Base-by-base conservation (phyloP, 2,329 filamentous ascomycete genomes). In the Paracamarosporium sp. region DNA sequence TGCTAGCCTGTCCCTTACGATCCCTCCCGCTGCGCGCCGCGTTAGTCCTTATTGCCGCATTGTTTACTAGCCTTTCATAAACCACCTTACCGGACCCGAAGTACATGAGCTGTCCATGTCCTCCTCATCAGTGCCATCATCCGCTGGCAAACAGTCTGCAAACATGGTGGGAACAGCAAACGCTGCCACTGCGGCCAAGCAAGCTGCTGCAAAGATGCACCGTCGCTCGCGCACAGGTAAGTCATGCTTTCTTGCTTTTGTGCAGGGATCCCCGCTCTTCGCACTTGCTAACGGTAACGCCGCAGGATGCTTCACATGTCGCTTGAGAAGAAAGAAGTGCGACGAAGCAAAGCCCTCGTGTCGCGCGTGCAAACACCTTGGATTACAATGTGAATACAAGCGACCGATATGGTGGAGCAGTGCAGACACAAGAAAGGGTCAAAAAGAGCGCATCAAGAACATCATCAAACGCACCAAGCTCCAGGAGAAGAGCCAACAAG, bases 401-500 rank as follows among this genome's bases (percentile, higher is more conserved):
- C 85, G 93, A 73, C 95, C 95, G 35, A 87, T 91, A 80, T 99
- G 95, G 95, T 99, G 95, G 95, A 91, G 90, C 80, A 97, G 95
- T 83, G 90, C 91, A 72, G 93, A 97, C 63, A 88, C 90, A 72
- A 86, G 95, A 67, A 87, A 90, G 69, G 82, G 88, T 55, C 92
- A 97, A 77, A 99, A 98, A 81, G 95, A 98, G 75, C 82, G 89
- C 67, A 96, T 99, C 84, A 99, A 99, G 85, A 90, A 90, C 79
- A 92, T 94, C 78, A 98, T 99, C 83, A 97, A 97, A 87, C 88
- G 90, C 75, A 98, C 95, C 75, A 98, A 98, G 86, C 85, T 96
- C 66, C 88, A 89, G 25, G 94, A 97, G 80, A 97, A 97, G 86
- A 83, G 86, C 51, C 84, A 87, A 51, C 79, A 84, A 50, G 74